Conservation (phyloP, 192 early-diverging fungal species). For the Glomus cerebriforme region DNA sequence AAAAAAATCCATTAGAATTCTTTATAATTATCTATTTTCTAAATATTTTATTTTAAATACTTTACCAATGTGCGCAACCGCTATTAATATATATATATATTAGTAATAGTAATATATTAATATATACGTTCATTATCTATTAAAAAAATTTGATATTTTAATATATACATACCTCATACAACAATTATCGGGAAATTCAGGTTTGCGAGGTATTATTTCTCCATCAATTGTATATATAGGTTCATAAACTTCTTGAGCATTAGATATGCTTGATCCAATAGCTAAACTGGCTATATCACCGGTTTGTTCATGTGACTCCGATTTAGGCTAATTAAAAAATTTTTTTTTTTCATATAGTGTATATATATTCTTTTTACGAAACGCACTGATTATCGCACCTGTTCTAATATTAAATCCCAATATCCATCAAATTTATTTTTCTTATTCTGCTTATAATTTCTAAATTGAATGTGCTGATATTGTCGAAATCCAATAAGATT, state of each 20-base stretch:
- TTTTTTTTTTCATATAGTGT: no score
- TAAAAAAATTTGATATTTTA: no score
- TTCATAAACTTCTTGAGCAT: not conserved
- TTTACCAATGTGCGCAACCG: conserved; percentile 20
- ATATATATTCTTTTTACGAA: no score
- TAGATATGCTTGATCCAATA: not conserved
- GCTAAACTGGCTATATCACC: not conserved
- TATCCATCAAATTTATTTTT: conserved; percentile 12
- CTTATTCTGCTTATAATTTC: not conserved
- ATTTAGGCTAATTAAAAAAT: not conserved
- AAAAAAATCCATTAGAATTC: not conserved
- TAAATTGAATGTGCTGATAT: not conserved
- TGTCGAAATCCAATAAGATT: not conserved
- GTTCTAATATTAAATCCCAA: conserved; percentile 13
- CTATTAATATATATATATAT: not conserved
- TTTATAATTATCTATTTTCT: not conserved
- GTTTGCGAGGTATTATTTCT: conserved; percentile 19
- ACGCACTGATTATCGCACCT: not conserved
- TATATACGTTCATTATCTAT: not conserved
- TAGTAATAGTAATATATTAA: not conserved
- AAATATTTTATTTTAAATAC: not conserved
- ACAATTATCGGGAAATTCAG: conserved; percentile 27
- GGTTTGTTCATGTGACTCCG: not conserved
- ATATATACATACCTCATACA: conserved; percentile 17
- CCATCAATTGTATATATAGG: conserved; percentile 8